These are phyloP conservation scores for Lentinula novae-zelandiae DNA, from an alignment of 1,284 basidiomycete genomes.

Conservation along the genomic window DNA sequence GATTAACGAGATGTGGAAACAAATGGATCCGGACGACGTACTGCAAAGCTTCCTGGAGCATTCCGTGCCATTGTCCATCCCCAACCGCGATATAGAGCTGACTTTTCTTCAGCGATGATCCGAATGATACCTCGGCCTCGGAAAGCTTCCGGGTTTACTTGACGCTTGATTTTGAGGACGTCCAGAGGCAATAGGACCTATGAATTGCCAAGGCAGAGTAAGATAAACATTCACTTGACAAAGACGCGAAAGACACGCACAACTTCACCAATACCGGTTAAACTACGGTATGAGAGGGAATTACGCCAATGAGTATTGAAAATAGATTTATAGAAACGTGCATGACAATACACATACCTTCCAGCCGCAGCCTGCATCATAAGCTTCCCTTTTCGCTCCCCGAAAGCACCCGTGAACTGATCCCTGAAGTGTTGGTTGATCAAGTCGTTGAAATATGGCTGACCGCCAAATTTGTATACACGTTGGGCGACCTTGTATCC, in stretches of 20 bases:
- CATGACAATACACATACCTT: constrained; percentile 48
- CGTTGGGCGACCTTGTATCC: constrained; percentile 95
- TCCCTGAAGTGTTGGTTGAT: constrained; percentile 77
- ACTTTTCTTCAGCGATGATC: constrained; percentile 92
- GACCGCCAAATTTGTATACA: constrained; percentile 98
- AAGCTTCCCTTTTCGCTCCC: constrained; percentile 95
- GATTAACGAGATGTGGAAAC: not conserved
- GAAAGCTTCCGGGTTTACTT: constrained; percentile 96
- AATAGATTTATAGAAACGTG: not conserved
- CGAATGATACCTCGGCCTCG: constrained; percentile 87
- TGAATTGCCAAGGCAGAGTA: constrained; percentile 12
- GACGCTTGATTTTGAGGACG: constrained; percentile 97
- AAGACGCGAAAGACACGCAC: constrained; percentile 40
- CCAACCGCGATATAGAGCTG: constrained; percentile 92
- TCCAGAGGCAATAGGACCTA: constrained; percentile 91
- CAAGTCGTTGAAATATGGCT: constrained; percentile 96
- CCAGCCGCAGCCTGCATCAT: constrained; percentile 96
- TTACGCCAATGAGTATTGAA: not conserved
- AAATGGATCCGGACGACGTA: constrained; percentile 36
- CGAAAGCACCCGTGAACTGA: constrained; percentile 80
- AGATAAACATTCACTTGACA: not conserved
- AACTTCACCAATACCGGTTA: constrained; percentile 97
- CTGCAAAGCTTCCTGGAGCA: constrained; percentile 93
- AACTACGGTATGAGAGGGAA: constrained; percentile 37
- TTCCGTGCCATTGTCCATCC: constrained; percentile 99